Base-by-base conservation (phyloP, 768 basidiomycete genomes). In the Mrakia gelida region DNA sequence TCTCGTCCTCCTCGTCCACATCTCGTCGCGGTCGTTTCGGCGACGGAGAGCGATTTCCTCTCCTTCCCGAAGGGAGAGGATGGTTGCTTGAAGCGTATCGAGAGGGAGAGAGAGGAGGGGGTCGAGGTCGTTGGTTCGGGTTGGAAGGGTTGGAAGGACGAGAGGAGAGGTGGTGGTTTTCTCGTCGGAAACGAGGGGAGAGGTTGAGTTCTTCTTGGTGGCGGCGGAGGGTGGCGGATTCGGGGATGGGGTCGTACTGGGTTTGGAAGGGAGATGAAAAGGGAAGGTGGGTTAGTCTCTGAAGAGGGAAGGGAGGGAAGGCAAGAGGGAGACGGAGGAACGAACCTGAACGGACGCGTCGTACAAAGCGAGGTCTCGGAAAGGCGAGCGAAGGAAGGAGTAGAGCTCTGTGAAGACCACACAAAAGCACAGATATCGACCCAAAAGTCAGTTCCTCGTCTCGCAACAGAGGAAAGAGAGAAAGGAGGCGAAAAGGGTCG, bases 311-410 rank as follows among this genome's bases (percentile, higher is more conserved):
- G 10, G 38, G 28, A n/a, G 28, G 28, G 38, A 26, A 3, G 8
- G 30, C 6, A 32, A 41, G 23, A n/a, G 28, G 38, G 34, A n/a
- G 28, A 28, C n/a, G 75, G 21, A 18, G 18, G 26, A 26, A 71
- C 34, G 75, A 41, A 92, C 94, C 89, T 97, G 94, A 21, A 90
- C 92, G 8, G 89, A 87, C 21, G 87, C 87, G 83, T 98, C 95
- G 82, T 95, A 98, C 16, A 89, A 87, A 73, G 89, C 88, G 32
- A 97, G 87, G 84, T 95, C 93, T 81, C 90, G 89, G 84, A 90
- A 96, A 2, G 95, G 95, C 13, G 94, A 95, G 72, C 95, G 88
- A 28, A 96, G 87, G 83, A 92, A 98, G 61, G 88, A 89, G 83
- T 96, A 97, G 56, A 97, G 88, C 85, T 98, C 95, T 95, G 80